Base-by-base conservation (phyloP, 83 land plant species). In the Picea engelmannii region DNA sequence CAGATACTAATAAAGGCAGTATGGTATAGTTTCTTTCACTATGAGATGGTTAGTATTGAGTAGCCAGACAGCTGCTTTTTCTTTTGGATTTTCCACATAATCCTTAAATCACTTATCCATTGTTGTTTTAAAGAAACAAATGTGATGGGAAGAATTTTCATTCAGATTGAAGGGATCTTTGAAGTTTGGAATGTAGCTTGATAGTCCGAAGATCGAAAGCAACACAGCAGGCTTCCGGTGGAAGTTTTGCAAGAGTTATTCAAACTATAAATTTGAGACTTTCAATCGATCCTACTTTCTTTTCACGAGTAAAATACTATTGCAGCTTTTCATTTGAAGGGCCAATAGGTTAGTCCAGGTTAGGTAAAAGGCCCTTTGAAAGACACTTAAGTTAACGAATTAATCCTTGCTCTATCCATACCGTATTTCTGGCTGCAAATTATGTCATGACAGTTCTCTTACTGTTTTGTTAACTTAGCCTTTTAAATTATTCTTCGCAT, bases 181-280 rank as follows among this genome's bases (percentile, higher is more conserved):
- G 11, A 55, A 55, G 15, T 55, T 55, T 55, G 58, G 61, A 23
- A 52, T 52, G 35, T 55, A 76, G 17, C 18, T 52, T 11, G 58
- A 76, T 35, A 13, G 15, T 24, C 35, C 25, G 20, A 76, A 76
- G 78, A 52, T 35, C 4, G 25, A 55, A 10, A 70, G 13, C 58
- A 11, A 55, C 12, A 55, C 58, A 55, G 15, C 16, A 15, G 24
- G 11, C 16, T n/a, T 74, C 77, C 62, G 7, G 23, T 76, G 62
- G 11, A 55, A 76, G 49, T 74, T 21, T 47, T 74, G 59, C 77
- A 74, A 74, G n/a, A 40, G 42, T 13, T 47, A 74, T 40, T 74
- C 13, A 74, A 76, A 58, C 6, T 76, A 4, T 47, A 52, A 5
- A 13, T 55, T 24, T 52, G 61, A 15, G 38, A 25, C 5, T 25